Evolutionary conservation across 345 rosid genomes (phyloP), one percentile per base, ranked within the genome.

Genomic region (Boechera retrofracta): DNA sequence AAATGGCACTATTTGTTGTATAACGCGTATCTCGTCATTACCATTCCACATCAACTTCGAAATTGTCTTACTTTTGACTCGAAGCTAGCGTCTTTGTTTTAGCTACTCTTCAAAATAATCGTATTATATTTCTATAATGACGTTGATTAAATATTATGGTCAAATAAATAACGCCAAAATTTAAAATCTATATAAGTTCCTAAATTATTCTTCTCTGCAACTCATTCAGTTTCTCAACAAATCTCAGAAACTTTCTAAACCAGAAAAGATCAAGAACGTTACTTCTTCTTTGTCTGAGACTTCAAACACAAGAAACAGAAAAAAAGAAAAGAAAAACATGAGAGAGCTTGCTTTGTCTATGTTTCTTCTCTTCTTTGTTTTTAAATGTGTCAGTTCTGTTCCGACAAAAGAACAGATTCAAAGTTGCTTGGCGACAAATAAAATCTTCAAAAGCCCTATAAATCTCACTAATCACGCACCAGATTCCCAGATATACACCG

Each of bases 351-450:
- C 18, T 42, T 1, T 78, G 52, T 49, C 26, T 67, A 13, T 78
- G 51, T 72, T 29, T 72, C 42, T 67, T 33, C 4, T 78, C 41
- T 18, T 57, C 49, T 67, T 44, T 31, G 28, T 39, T 39, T 39
- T 15, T 42, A 26, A 51, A 21, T 26, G 4, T 52, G 65, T 33
- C 49, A 51, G 18, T 24, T 72, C 77, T 51, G 74, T 3, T 59
- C 81, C 81, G 0, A 66, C 81, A 66, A 78, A 35, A 44, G 58
- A 78, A 64, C 56, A 78, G 44, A 72, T 77, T 51, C 63, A 64
- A 39, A 65, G 21, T 6, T 77, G 81, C 63, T 64, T 77, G 61
- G 71, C 71, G 0, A 28, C 55, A 38, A 39, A 31, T 36, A 61
- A 36, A 26, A 52, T 12, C 53, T 12, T 10, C 45, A 28, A 36